Evolutionary conservation across 2,329 filamentous ascomycete species (phyloP).

Genomic region (Proliferodiscus dingleyae): DNA sequence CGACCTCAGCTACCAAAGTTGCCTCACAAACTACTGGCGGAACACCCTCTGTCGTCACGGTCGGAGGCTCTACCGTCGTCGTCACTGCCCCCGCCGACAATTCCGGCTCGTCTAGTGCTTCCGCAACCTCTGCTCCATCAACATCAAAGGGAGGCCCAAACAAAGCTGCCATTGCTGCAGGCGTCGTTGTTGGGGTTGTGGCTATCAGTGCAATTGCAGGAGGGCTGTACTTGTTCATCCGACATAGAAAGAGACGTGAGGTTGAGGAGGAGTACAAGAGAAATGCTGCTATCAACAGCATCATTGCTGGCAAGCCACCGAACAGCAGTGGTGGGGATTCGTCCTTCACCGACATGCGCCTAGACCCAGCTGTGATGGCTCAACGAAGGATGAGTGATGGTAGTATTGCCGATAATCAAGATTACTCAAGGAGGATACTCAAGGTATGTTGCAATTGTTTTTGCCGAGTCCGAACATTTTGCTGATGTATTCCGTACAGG

Average conservation of each 20-base stretch:
- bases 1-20: slow-evolving; percentile 6
- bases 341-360: slow-evolving; percentile 74
- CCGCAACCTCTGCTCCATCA: slow-evolving; percentile 2
- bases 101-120: slow-evolving; percentile 5
- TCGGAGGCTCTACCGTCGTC: slow-evolving; percentile 27
- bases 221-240: slow-evolving; percentile 68
- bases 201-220: slow-evolving; percentile 61
- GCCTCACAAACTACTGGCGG: slow-evolving; percentile 18
- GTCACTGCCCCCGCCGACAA: slow-evolving; percentile 25
- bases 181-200: slow-evolving; percentile 80
- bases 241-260: slow-evolving; percentile 68
- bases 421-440: slow-evolving; percentile 93
- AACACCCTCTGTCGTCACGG: slow-evolving; percentile 26
- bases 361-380: slow-evolving; percentile 79
- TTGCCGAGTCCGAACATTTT: not conserved
- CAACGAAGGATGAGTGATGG: slow-evolving; percentile 85
- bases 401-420: slow-evolving; percentile 94
- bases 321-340: slow-evolving; percentile 52
- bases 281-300: slow-evolving; percentile 73
- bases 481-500: slow-evolving; percentile 37
- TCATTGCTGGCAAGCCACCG: slow-evolving; percentile 63
- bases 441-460: slow-evolving; percentile 58
- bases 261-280: slow-evolving; percentile 81
- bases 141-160: slow-evolving; percentile 16
- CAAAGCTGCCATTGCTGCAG: slow-evolving; percentile 79